These are phyloP conservation scores for Epichloe gansuensis DNA, from an alignment of 2,329 filamentous ascomycete species.

Conservation along the genomic window DNA sequence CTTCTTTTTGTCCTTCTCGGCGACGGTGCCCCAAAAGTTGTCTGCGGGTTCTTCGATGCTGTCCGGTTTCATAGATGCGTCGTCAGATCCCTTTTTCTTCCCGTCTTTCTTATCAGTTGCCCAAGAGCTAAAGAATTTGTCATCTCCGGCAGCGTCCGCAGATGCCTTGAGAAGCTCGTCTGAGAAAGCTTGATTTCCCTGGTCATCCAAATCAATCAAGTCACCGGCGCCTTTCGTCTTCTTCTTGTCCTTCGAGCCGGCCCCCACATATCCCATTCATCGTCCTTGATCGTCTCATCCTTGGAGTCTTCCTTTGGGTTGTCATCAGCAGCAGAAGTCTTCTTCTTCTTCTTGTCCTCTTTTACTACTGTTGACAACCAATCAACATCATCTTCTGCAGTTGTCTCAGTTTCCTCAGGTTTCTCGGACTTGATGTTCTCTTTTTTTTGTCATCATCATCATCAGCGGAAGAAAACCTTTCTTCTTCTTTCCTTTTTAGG, in stretches of 20 bases:
- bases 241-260: conserved; percentile 21
- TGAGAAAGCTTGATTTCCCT: conserved; percentile 12
- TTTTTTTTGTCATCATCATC: neutral
- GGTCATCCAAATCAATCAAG: conserved; percentile 24
- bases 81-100: conserved; percentile 22
- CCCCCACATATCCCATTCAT: neutral
- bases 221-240: conserved; percentile 28
- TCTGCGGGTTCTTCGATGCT: conserved; percentile 32
- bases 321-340: neutral
- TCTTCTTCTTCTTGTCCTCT: conserved; percentile 10
- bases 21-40: conserved; percentile 24
- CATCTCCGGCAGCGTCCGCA: conserved; percentile 24
- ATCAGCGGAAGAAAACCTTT: conserved; percentile 4
- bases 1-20: conserved; percentile 31
- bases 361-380: neutral
- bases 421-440: conserved; percentile 10
- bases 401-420: no score
- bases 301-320: conserved; percentile 6
- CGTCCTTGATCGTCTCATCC: neutral
- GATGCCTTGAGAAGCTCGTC: conserved; percentile 17
- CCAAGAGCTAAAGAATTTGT: conserved; percentile 46
- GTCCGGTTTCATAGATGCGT: conserved; percentile 26
- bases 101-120: conserved; percentile 40
- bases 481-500: conserved; percentile 11
- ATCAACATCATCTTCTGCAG: neutral